These are phyloP conservation scores for Rhizopus sp. DNA, from an alignment of 371 early-diverging fungal genomes.

Conservation along the genomic window DNA sequence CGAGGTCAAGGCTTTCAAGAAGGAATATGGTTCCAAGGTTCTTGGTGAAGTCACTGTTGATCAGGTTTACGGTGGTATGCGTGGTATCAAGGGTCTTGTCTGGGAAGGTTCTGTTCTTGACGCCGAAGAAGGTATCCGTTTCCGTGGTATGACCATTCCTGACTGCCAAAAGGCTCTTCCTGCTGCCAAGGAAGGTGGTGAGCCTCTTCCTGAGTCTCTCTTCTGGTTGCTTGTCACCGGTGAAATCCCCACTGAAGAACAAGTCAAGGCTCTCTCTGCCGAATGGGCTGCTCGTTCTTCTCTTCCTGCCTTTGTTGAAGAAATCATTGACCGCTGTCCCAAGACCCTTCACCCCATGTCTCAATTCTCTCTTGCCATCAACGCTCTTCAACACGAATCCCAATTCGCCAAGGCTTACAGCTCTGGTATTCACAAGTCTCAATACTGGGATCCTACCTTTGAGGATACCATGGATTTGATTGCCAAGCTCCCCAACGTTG, in stretches of 20 bases:
- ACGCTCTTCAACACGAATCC: slow-evolving; percentile 94
- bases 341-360: slow-evolving; percentile 98
- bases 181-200: slow-evolving; percentile 80
- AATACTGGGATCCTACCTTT: slow-evolving; percentile 96
- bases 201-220: slow-evolving; percentile 96
- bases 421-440: slow-evolving; percentile 89
- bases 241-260: slow-evolving; percentile 94
- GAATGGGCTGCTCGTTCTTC: slow-evolving; percentile 96
- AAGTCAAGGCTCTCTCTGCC: slow-evolving; percentile 88
- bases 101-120: slow-evolving; percentile 98
- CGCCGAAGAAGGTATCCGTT: slow-evolving; percentile 98
- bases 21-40: slow-evolving; percentile 85
- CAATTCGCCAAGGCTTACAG: slow-evolving; percentile 97
- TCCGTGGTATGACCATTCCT: slow-evolving; percentile 96
- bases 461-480: slow-evolving; percentile 98
- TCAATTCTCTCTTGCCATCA: slow-evolving; percentile 95
- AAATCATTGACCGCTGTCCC: slow-evolving; percentile 96
- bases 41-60: slow-evolving; percentile 96
- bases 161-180: slow-evolving; percentile 95
- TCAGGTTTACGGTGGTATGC: slow-evolving; percentile 98
- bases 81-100: slow-evolving; percentile 98
- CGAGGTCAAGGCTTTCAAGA: slow-evolving; percentile 92
- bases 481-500: slow-evolving; percentile 96
- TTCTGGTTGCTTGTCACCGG: slow-evolving; percentile 98
- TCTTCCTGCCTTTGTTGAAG: slow-evolving; percentile 92